Evolutionary conservation across 2,329 filamentous ascomycete species (phyloP), one percentile per base, ranked within the genome.

Genomic region (Falciphora oryzae): DNA sequence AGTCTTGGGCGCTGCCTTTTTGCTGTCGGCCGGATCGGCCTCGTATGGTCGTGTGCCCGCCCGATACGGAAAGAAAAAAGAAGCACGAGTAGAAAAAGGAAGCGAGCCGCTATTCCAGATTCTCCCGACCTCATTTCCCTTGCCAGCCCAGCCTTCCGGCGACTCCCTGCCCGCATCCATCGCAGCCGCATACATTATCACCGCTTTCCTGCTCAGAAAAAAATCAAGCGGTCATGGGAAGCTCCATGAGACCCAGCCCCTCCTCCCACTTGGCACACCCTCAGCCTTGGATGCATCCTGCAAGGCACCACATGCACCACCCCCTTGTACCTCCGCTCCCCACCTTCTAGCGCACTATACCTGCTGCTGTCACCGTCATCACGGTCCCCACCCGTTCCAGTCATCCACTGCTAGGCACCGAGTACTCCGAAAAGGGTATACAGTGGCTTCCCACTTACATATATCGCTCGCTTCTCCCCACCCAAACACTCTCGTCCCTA

Each of bases 231-330:
- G 44, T 53, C 44, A 53, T 25, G 44, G 44, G 38, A 8, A 10
- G 44, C 22, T 53, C 22, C 44, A 50, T n/a, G 13, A 50, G 18
- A 50, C 44, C 44, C 44, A 53, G 18, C 22, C n/a, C 44, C 22
- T 53, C 44, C n/a, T 53, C 38, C 4, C 29, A 27, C 57, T 31
- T 58, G 57, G 18, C 29, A 28, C 27, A 58, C 27, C 27, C 18
- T 31, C 57, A 58, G 27, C 57, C 57, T 28, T 31, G 25, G 57
- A 28, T 28, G 57, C 57, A 58, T 28, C 29, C 57, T 58, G 57
- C 57, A 58, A 58, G 57, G 57, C 57, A 58, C 57, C 57, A 58
- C 27, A 58, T 28, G 29, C 57, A 58, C 27, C 25, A 58, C 57
- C 27, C 57, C 57, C 57, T 53, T 53, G 44, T 22, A 27, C n/a